phyloP scores from a whole-genome alignment of 2,329 filamentous ascomycete genomes.

The Biscogniauxia mediterranea region DNA sequence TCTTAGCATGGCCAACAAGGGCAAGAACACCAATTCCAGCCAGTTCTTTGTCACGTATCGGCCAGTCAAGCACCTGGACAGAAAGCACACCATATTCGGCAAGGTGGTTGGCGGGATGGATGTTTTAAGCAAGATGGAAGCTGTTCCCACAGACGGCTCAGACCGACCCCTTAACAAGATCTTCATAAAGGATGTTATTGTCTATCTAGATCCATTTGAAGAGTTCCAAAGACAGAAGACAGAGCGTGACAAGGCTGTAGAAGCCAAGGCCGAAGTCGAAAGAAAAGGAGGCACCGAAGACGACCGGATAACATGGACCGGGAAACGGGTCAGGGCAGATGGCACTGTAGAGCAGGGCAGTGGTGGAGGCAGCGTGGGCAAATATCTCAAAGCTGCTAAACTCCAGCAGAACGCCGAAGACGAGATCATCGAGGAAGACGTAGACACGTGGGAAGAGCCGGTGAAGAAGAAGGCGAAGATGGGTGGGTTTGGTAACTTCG shows the following conservation, averaged over 20 bases:
- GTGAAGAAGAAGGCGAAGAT: constrained; percentile 77
- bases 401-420: constrained; percentile 45
- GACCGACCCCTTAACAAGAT: constrained; percentile 77
- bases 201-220: constrained; percentile 93
- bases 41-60: constrained; percentile 96
- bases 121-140: constrained; percentile 73
- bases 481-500: constrained; percentile 91
- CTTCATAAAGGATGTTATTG: constrained; percentile 74
- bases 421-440: constrained; percentile 59
- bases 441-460: constrained; percentile 67
- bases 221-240: constrained; percentile 80
- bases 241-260: constrained; percentile 58
- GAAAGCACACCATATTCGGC: constrained; percentile 97
- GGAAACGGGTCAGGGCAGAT: constrained; percentile 76
- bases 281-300: constrained; percentile 75
- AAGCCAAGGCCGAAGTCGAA: constrained; percentile 60
- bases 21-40: constrained; percentile 93
- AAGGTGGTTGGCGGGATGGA: constrained; percentile 75
- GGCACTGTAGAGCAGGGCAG: constrained; percentile 52
- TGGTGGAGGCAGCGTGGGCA: constrained; percentile 59
- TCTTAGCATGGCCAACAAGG: constrained; percentile 96
- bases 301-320: constrained; percentile 92
- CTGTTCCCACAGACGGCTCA: constrained; percentile 69
- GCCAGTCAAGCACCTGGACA: constrained; percentile 78
- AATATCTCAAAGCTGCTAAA: constrained; percentile 71